Conservation (phyloP, 768 basidiomycete species). For the Mycena olivaceomarginata region DNA sequence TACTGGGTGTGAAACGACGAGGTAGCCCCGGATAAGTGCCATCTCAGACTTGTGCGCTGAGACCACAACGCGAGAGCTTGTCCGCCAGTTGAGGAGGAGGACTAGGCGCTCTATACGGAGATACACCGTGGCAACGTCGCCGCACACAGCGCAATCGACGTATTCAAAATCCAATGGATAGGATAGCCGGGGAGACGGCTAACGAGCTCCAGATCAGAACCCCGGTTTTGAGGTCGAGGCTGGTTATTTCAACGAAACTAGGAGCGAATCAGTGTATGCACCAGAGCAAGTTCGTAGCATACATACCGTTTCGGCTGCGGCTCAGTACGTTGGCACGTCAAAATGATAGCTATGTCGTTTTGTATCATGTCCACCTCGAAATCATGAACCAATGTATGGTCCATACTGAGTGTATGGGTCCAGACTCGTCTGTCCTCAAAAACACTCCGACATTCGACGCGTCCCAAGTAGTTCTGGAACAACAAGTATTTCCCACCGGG, state of each 20-base stretch:
- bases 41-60: not conserved
- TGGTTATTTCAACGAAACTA: slow-evolving; percentile 12
- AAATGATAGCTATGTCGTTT: not conserved
- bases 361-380: slow-evolving; percentile 6
- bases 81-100: slow-evolving; percentile 23
- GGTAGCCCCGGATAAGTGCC: not conserved
- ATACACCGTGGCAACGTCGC: slow-evolving; percentile 1
- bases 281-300: not conserved
- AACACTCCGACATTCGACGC: slow-evolving; percentile 27
- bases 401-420: not conserved
- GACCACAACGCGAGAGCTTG: slow-evolving; percentile 3
- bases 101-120: not conserved
- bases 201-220: slow-evolving; percentile 2
- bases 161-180: not conserved
- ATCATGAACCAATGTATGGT: not conserved
- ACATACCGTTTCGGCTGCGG: not conserved
- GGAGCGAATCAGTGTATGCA: not conserved
- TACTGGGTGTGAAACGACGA: not conserved
- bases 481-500: slow-evolving; percentile 26
- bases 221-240: not conserved
- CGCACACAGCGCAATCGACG: not conserved
- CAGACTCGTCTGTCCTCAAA: slow-evolving; percentile 27
- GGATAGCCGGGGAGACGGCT: not conserved
- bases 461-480: slow-evolving; percentile 10
- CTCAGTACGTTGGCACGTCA: not conserved